Evolutionary conservation across 306 rosid genomes (phyloP).

Genomic region (Cyclanthera cordifolia): DNA sequence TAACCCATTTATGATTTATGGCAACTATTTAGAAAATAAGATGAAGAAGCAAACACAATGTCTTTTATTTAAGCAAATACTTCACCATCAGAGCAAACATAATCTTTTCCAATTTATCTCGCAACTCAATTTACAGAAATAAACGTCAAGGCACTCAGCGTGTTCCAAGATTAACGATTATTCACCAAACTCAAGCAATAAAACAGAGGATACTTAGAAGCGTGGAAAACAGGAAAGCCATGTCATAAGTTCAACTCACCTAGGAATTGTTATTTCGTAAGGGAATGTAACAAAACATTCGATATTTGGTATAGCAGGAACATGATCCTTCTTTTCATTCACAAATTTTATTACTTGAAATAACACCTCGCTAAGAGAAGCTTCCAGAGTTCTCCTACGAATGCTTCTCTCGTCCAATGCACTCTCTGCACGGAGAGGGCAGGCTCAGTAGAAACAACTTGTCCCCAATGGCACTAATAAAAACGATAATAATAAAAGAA

Average conservation of each 20-base stretch:
- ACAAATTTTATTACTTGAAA: constrained; percentile 89
- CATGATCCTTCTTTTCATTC: constrained; percentile 94
- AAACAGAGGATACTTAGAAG: neutral
- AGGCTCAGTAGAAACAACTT: constrained; percentile 9
- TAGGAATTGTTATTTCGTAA: constrained; percentile 73
- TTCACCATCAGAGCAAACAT: neutral
- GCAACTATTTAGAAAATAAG: neutral
- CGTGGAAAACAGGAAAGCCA: neutral
- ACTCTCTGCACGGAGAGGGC: constrained; percentile 38
- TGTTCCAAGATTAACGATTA: neutral
- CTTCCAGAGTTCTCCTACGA: constrained; percentile 73
- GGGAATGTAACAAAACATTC: constrained; percentile 74
- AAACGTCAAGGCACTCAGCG: neutral
- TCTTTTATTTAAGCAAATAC: neutral
- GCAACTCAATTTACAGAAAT: neutral
- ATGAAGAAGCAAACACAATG: neutral
- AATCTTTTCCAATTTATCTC: neutral
- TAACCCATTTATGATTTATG: too few relatives aligned
- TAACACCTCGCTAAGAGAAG: constrained; percentile 73
- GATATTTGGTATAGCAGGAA: constrained; percentile 70
- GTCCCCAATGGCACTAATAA: neutral
- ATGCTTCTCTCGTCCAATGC: constrained; percentile 55
- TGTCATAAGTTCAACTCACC: constrained; percentile 31
- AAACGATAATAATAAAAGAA: constrained; percentile 9
- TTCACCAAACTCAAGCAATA: neutral